Percentiles rank a stretch among this genome's conserved stretches.
Conservation (phyloP, 306 rosid genomes). For the Vigna angularis region DNA sequence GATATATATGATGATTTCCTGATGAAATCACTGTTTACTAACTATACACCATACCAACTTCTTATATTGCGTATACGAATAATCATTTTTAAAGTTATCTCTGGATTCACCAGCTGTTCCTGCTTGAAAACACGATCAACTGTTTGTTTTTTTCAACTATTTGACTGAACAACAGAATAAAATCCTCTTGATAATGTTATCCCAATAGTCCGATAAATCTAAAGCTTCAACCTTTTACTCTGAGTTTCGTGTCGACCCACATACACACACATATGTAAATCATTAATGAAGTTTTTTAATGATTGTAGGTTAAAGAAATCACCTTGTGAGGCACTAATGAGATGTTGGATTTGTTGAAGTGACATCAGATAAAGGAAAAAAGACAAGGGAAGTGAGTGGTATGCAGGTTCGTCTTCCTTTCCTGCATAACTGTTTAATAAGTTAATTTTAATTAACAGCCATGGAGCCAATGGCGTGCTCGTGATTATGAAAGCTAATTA, state of each 20-base stretch:
- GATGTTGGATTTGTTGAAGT: conserved; percentile 19
- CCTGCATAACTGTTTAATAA: not conserved
- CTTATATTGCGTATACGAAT: not conserved
- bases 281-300: conserved; percentile 9
- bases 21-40: not conserved
- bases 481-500: conserved; percentile 21
- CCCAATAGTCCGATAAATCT: not conserved
- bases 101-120: not conserved
- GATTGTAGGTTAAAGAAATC: conserved; percentile 13
- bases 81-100: not conserved
- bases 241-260: conserved; percentile 11
- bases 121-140: not conserved
- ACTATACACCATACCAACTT: not conserved
- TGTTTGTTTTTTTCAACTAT: conserved; percentile 4
- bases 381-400: not conserved
- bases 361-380: conserved; percentile 15
- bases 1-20: not conserved
- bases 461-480: not conserved
- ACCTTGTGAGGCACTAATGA: not conserved
- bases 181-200: conserved; percentile 4
- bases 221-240: not conserved
- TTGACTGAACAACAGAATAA: conserved; percentile 14
- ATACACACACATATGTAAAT: not conserved
- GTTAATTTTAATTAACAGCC: no score
- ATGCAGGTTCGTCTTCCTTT: conserved; percentile 22